phyloP scores from a whole-genome alignment of 805 yeast genomes.

The Saturnispora besseyi region DNA sequence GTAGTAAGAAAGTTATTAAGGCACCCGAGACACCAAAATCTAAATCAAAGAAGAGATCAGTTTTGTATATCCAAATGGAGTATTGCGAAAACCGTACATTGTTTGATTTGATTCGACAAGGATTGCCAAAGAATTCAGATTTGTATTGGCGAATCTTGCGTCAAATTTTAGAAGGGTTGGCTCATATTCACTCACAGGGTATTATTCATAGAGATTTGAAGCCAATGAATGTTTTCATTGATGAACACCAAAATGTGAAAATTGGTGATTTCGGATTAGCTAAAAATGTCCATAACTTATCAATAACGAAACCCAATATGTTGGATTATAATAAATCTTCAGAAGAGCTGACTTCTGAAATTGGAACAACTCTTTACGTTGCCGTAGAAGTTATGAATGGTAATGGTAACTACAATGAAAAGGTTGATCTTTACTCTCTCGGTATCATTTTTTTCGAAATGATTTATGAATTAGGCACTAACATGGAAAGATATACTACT shows the following conservation, averaged over 20 bases:
- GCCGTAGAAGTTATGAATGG: constrained; percentile 82
- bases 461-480: constrained; percentile 78
- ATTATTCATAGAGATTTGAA: constrained; percentile 92
- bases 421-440: constrained; percentile 90
- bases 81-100: constrained; percentile 94
- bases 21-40: constrained; percentile 7
- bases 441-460: constrained; percentile 95
- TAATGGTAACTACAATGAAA: constrained; percentile 71
- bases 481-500: constrained; percentile 83
- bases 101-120: constrained; percentile 71
- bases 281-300: constrained; percentile 61
- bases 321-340: constrained; percentile 24
- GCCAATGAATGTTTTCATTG: constrained; percentile 93
- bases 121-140: constrained; percentile 57
- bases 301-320: constrained; percentile 6
- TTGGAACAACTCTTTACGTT: constrained; percentile 90
- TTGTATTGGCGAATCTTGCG: constrained; percentile 88
- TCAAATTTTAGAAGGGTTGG: constrained; percentile 81
- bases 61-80: constrained; percentile 95
- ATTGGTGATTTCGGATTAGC: constrained; percentile 98
- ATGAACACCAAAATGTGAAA: constrained; percentile 77
- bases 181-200: constrained; percentile 87
- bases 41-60: constrained; percentile 39
- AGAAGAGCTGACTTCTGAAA: constrained; percentile 82
- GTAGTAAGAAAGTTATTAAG: constrained; percentile 13